Base-by-base conservation (phyloP, 1,284 basidiomycete genomes). In the Austroboletus novae-zelandiae region DNA sequence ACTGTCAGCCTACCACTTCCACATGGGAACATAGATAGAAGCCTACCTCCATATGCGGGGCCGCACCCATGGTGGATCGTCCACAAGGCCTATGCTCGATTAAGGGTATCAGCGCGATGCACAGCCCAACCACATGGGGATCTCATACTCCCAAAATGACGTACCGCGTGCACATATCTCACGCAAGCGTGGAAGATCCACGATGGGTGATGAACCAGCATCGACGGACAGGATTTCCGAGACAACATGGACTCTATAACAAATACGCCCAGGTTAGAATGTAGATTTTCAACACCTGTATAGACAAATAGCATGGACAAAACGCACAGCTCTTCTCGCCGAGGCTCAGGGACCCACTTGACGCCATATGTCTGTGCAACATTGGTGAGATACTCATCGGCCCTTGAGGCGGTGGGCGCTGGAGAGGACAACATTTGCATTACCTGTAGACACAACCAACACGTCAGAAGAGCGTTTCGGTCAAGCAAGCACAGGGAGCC, bases 31-130 rank as follows among this genome's bases (percentile, higher is more conserved):
- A 27, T 18, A 32, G 3, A 8, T 14, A 14, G 30, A 25, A 15
- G 31, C 66, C 83, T 65, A 86, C 86, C 80, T 85, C 86, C 86
- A 89, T 57, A 86, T 74, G 45, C 84, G 75, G 30, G 86, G 83
- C 43, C 86, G 77, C 50, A 89, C 70, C 84, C 86, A 89, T 14
- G 75, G 67, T 31, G 86, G 87, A 57, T 85, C 74, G 55, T 84
- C 78, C 47, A 87, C 85, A 42, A 89, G 77, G 50, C 86, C 86
- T 89, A 57, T 39, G 11, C 44, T 44, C 50, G 48, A 53, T 37
- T 34, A 48, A 37, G 52, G 34, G 27, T 62, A 27, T 50, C 34
- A 37, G 11, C 37, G 47, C 27, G 29, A 39, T 41, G 7, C 25
- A 20, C 7, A 23, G 44, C 11, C 14, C 9, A 3, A 31, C 32